Evolutionary conservation across 192 early-diverging fungal species (phyloP).

Genomic region (Coemansia asiatica): DNA sequence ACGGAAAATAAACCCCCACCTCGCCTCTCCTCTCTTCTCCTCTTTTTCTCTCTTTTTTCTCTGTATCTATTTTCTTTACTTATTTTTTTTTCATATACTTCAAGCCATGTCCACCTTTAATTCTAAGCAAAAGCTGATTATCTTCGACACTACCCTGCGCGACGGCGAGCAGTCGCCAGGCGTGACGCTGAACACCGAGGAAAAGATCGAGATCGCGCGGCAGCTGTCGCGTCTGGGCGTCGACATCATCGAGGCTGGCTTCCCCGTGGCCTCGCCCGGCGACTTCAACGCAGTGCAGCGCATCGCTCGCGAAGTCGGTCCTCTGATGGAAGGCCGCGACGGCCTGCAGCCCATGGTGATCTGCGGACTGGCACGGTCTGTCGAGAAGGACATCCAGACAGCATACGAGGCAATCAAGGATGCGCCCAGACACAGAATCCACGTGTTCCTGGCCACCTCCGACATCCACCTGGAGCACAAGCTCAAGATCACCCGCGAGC

Average conservation of each 20-base stretch:
- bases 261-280: constrained; percentile 89
- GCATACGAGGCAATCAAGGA: constrained; percentile 85
- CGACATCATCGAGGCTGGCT: constrained; percentile 94
- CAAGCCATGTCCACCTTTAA: not conserved
- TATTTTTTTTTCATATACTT: not conserved
- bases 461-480: constrained; percentile 96
- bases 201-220: constrained; percentile 94
- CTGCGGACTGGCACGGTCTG: constrained; percentile 85
- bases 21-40: too few species aligned
- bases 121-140: constrained; percentile 75
- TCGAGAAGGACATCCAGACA: constrained; percentile 80
- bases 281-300: constrained; percentile 95
- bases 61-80: constrained; percentile 4
- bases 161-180: constrained; percentile 99
- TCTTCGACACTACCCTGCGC: constrained; percentile 95
- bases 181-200: constrained; percentile 85
- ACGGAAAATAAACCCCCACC: too few species aligned
- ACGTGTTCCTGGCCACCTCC: constrained; percentile 94
- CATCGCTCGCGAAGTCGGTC: constrained; percentile 90
- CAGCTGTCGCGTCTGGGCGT: constrained; percentile 93
- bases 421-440: constrained; percentile 86
- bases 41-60: too few species aligned
- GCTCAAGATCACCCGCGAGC: constrained; percentile 82
- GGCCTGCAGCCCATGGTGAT: constrained; percentile 82
- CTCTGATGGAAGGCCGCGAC: constrained; percentile 76